Percentiles rank a stretch among this genome's conserved stretches.
Conservation (phyloP, 2,329 filamentous ascomycete genomes). For the Ascochyta pisi region DNA sequence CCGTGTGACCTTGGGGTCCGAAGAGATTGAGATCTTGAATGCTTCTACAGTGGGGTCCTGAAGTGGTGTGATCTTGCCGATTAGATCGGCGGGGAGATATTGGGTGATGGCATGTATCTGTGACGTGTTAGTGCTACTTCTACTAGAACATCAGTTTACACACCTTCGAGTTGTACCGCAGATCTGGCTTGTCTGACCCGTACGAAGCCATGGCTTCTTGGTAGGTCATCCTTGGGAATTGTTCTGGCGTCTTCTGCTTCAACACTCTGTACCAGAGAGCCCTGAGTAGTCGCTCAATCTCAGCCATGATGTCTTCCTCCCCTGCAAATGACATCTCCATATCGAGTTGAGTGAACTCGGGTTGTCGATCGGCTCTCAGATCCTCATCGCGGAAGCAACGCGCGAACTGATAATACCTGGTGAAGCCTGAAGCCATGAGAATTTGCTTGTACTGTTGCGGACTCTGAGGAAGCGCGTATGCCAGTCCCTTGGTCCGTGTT, state of each 20-base stretch:
- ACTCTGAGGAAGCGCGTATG: slow-evolving; percentile 93
- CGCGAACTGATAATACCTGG: slow-evolving; percentile 89
- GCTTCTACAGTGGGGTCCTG: slow-evolving; percentile 75
- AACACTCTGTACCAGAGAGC: slow-evolving; percentile 62
- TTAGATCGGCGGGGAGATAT: slow-evolving; percentile 68
- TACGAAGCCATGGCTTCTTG: slow-evolving; percentile 78
- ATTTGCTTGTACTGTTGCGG: slow-evolving; percentile 99
- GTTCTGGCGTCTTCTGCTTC: slow-evolving; percentile 49
- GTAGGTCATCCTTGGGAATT: slow-evolving; percentile 72
- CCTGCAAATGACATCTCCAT: slow-evolving; percentile 89
- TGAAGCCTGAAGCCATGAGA: slow-evolving; percentile 87
- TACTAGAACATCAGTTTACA: background rate
- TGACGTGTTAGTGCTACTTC: slow-evolving; percentile 28
- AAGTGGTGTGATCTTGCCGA: slow-evolving; percentile 76
- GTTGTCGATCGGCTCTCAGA: slow-evolving; percentile 87
- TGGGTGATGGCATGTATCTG: slow-evolving; percentile 72
- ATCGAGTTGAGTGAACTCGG: slow-evolving; percentile 97
- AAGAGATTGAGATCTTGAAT: slow-evolving; percentile 69
- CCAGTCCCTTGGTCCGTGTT: slow-evolving; percentile 74
- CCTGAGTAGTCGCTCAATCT: slow-evolving; percentile 62
- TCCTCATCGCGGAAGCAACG: slow-evolving; percentile 97
- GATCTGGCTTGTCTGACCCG: slow-evolving; percentile 91
- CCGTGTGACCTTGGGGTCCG: slow-evolving; percentile 61
- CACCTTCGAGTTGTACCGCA: slow-evolving; percentile 74
- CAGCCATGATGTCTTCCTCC: slow-evolving; percentile 72